Conservation (phyloP, 2,329 filamentous ascomycete genomes). For the Cordyceps tenuipes region DNA sequence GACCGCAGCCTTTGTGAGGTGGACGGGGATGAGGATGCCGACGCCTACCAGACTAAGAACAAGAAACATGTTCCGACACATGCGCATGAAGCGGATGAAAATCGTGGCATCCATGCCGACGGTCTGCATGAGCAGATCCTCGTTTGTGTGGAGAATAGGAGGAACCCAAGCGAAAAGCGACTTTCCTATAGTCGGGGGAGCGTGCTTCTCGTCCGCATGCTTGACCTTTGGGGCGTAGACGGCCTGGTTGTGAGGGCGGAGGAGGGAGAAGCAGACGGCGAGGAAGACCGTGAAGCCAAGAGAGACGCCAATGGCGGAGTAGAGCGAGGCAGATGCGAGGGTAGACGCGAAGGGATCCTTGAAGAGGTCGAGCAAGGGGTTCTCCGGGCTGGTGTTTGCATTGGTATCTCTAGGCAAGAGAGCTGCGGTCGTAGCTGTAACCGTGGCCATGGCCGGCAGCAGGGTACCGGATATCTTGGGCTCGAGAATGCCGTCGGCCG, state of each 20-base stretch:
- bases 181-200: conserved; percentile 77
- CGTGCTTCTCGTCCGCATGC: conserved; percentile 82
- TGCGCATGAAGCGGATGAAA: conserved; percentile 79
- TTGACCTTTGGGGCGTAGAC: conserved; percentile 94
- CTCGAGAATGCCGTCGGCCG: no score
- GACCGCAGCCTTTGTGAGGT: conserved; percentile 42
- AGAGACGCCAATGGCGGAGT: conserved; percentile 73
- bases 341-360: conserved; percentile 41
- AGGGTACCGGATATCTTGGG: not conserved
- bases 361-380: conserved; percentile 40
- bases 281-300: conserved; percentile 66
- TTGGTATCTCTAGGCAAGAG: conserved; percentile 8
- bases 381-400: conserved; percentile 17
- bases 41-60: conserved; percentile 65
- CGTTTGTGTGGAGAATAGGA: conserved; percentile 69
- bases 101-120: conserved; percentile 87
- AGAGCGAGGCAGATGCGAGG: conserved; percentile 35
- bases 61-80: conserved; percentile 88
- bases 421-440: not conserved
- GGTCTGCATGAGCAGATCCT: conserved; percentile 68
- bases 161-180: conserved; percentile 81
- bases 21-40: conserved; percentile 72
- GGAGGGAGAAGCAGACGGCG: conserved; percentile 73
- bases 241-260: conserved; percentile 83
- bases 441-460: not conserved